These are phyloP conservation scores for Macrophomina tecta DNA, from an alignment of 2,329 filamentous ascomycete species.

Conservation along the genomic window DNA sequence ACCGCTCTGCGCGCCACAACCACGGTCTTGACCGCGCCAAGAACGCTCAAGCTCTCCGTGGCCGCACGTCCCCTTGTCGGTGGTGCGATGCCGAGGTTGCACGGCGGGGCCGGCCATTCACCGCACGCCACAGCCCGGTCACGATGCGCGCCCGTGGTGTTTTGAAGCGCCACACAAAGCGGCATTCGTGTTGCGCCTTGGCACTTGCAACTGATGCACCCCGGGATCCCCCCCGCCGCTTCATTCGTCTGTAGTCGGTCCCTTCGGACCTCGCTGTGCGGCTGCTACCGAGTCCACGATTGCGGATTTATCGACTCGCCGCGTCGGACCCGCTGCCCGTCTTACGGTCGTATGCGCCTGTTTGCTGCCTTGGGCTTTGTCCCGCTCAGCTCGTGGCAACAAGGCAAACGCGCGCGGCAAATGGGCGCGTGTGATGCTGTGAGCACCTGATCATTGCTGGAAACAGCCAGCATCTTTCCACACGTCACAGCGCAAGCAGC, in stretches of 20 bases:
- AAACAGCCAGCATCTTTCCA: not conserved
- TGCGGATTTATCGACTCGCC: constrained; percentile 12
- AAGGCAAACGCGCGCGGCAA: not conserved
- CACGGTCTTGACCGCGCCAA: not conserved
- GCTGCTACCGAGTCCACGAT: not conserved
- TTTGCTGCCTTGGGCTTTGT: not conserved
- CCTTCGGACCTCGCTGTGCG: constrained; percentile 11
- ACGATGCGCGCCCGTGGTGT: constrained; percentile 22
- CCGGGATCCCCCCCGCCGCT: not conserved
- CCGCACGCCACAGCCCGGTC: constrained; percentile 12
- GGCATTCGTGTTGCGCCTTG: constrained; percentile 13
- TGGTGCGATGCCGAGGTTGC: constrained; percentile 12
- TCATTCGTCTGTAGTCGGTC: constrained; percentile 15
- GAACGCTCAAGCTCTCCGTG: constrained; percentile 15
- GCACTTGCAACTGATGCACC: constrained; percentile 4
- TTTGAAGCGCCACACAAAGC: constrained; percentile 12
- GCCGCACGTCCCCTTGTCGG: not conserved
- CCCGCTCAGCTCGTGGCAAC: not conserved
- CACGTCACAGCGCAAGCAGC: not conserved
- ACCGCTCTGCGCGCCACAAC: not conserved
- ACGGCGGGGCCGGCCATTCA: constrained; percentile 5
- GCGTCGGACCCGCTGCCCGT: not conserved
- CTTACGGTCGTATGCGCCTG: constrained; percentile 18
- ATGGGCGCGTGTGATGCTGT: not conserved
- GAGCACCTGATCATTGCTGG: not conserved